A percentile compares a stretch with the other conserved stretches of the same genome.
phyloP scores from a whole-genome alignment of 345 rosid genomes.

The Salix brachista region DNA sequence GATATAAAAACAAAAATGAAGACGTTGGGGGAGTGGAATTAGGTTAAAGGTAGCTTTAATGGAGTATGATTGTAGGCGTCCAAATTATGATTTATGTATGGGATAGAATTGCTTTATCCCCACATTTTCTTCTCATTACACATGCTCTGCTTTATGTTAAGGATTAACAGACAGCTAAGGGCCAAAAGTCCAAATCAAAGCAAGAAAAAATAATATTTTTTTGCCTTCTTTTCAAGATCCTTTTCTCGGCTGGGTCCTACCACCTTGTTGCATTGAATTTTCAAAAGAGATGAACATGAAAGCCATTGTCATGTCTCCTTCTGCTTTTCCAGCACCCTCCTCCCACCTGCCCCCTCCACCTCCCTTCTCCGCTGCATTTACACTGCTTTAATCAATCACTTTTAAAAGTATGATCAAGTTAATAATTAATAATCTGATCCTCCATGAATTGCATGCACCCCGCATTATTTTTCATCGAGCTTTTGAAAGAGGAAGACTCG shows the following conservation, averaged over 20 bases:
- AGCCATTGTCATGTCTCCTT: slow-evolving; percentile 12
- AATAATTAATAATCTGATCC: background rate
- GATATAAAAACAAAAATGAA: background rate
- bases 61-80: slow-evolving; percentile 14
- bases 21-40: slow-evolving; percentile 13
- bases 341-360: background rate
- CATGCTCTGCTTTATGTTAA: slow-evolving; percentile 21
- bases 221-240: background rate
- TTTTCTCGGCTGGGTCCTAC: slow-evolving; percentile 12
- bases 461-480: no score
- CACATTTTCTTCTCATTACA: slow-evolving; percentile 14
- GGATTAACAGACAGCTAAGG: background rate
- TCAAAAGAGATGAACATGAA: slow-evolving; percentile 21
- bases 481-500: no score
- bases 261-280: slow-evolving; percentile 17
- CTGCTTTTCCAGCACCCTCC: slow-evolving; percentile 12
- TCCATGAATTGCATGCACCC: background rate
- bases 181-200: slow-evolving; percentile 19
- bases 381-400: slow-evolving; percentile 6
- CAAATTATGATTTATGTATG: background rate
- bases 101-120: background rate
- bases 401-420: background rate
- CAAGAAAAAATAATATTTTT: background rate
- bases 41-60: slow-evolving; percentile 9
- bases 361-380: background rate